Base-by-base conservation (phyloP, 2,329 filamentous ascomycete genomes). In the Pseudocercospora fuligena region DNA sequence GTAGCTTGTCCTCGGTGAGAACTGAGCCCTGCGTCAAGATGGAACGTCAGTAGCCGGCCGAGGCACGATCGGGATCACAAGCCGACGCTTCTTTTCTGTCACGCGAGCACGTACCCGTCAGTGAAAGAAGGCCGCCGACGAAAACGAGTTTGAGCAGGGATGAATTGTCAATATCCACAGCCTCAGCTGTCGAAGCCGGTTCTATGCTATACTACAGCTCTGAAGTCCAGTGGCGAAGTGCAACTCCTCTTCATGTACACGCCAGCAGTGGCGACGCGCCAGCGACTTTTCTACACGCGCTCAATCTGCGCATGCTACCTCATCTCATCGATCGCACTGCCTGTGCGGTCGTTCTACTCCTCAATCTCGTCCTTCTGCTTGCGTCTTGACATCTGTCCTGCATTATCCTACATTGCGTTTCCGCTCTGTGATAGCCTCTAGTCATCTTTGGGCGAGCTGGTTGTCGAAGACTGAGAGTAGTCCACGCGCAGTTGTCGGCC, bases 401-500 rank as follows among this genome's bases (percentile, higher is more conserved):
- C 27, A 62, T 54, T 16, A 46, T 62, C 49, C 60, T 62, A 36
- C 56, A 40, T 27, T 31, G 51, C 25, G 19, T 7, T 16, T 7
- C 25, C 8, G 21, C 25, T 56, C 27, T 31, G 23, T 11, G 16
- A 14, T 25, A 8, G 27, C 27, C 27, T 56, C 16, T 56, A 56
- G 2, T 56, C 40, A 19, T 19, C 51, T 16, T 29, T 54, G 14
- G 11, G 25, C 19, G 21, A 6, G 40, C 40, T 25, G 16, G 11
- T 12, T 16, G 9, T 31, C 16, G 51, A 31, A 40, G 56, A 25
- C 56, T n/a, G 11, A 33, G 66, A 68, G 80, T 81, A 96, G 78
- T 93, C 90, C 25, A 94, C 72, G 64, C 85, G 85, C 70, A 97
- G 80, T 61, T 78, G 75, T 63, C 92, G 86, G 49, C 89, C 89